These are phyloP conservation scores for Penicillium sp. DNA, from an alignment of 2,329 filamentous ascomycete genomes.

Conservation along the genomic window DNA sequence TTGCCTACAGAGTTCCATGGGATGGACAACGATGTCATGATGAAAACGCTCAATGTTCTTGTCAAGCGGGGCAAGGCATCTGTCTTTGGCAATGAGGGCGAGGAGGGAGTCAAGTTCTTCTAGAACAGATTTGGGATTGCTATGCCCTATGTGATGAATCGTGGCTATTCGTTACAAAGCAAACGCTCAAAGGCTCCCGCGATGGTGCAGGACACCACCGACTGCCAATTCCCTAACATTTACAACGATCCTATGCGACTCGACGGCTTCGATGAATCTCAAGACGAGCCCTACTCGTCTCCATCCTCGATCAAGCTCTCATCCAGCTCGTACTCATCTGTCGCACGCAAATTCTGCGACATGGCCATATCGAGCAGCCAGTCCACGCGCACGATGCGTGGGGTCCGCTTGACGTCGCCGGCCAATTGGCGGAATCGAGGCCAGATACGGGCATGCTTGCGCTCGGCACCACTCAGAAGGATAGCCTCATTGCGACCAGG, in stretches of 20 bases:
- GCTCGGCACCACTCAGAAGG: constrained; percentile 69
- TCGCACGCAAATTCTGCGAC: constrained; percentile 75
- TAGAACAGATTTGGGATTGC: constrained; percentile 47
- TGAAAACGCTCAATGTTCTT: constrained; percentile 75
- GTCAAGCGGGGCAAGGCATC: constrained; percentile 92
- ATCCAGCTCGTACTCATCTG: constrained; percentile 58
- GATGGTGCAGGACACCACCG: constrained; percentile 7
- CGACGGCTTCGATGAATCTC: not conserved
- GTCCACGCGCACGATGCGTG: constrained; percentile 78
- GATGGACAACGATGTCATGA: constrained; percentile 81
- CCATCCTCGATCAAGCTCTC: constrained; percentile 31
- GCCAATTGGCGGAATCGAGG: constrained; percentile 78
- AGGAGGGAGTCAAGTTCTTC: constrained; percentile 95
- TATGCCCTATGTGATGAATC: constrained; percentile 16
- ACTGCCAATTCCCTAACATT: constrained; percentile 9
- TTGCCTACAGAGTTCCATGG: constrained; percentile 71
- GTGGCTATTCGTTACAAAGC: constrained; percentile 27
- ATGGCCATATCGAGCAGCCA: constrained; percentile 91
- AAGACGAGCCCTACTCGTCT: constrained; percentile 21
- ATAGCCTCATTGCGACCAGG: constrained; percentile 73
- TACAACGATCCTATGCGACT: not conserved
- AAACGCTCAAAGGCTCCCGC: constrained; percentile 14
- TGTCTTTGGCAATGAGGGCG: constrained; percentile 86
- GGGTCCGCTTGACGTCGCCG: constrained; percentile 72
- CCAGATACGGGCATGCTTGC: constrained; percentile 75